A percentile compares a stretch with the other conserved stretches of the same genome.
Conservation (phyloP, 495 filamentous ascomycete genomes). For the Xylaria venustula region DNA sequence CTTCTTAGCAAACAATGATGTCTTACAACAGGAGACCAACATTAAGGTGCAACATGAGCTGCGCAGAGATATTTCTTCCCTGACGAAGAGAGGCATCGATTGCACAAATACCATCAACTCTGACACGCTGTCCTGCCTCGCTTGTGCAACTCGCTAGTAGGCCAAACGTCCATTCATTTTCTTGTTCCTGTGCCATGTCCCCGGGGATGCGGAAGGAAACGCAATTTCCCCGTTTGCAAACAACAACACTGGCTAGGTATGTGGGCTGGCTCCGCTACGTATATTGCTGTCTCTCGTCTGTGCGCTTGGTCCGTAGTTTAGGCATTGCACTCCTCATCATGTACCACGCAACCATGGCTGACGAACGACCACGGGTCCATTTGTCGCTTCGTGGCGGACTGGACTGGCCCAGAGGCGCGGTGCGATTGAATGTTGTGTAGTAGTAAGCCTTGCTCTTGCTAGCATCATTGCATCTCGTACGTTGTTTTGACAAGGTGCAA, state of each 20-base stretch:
- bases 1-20: no score
- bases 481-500: background rate
- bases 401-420: background rate
- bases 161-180: background rate
- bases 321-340: background rate
- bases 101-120: background rate
- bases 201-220: no score
- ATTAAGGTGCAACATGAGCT: background rate
- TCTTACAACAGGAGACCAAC: background rate
- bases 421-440: background rate
- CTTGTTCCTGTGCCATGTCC: background rate
- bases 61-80: background rate
- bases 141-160: slow-evolving; percentile 9
- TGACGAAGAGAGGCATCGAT: background rate
- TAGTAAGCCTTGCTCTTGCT: background rate
- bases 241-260: no score
- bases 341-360: background rate
- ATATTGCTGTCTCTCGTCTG: background rate
- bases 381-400: background rate
- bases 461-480: background rate
- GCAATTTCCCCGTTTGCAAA: background rate
- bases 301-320: no score
- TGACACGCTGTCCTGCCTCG: background rate
- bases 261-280: background rate
- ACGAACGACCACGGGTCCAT: background rate